These are phyloP conservation scores for Thymus mandschuricus DNA, from an alignment of 257 asterid species.

Conservation along the genomic window DNA sequence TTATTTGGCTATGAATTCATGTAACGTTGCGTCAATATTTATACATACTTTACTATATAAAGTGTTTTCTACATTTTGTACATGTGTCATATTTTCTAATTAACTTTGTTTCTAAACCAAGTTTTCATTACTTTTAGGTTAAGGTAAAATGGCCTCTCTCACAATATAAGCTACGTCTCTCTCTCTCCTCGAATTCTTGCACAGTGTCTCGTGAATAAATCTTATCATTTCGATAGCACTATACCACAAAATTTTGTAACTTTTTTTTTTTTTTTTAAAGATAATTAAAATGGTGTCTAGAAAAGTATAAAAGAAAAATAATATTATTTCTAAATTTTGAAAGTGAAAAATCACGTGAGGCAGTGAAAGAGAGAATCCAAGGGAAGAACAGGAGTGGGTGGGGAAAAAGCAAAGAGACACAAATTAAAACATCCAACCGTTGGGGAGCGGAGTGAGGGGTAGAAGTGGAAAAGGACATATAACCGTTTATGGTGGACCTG, in stretches of 20 bases:
- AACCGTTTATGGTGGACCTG: constrained; percentile 41
- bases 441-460: background rate
- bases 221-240: too few species aligned
- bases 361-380: constrained; percentile 15
- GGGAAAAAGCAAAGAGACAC: constrained; percentile 9
- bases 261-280: too few species aligned
- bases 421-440: constrained; percentile 3
- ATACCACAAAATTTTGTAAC: too few species aligned
- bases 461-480: constrained; percentile 26
- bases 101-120: constrained; percentile 21
- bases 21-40: too few species aligned
- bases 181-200: background rate
- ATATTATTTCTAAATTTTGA: background rate
- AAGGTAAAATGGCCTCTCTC: constrained; percentile 10
- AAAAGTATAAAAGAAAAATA: background rate
- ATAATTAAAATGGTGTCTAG: too few species aligned
- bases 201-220: too few species aligned
- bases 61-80: background rate
- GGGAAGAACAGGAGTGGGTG: background rate
- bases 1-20: too few species aligned
- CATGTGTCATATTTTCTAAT: background rate
- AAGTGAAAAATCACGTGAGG: constrained; percentile 22
- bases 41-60: too few species aligned
- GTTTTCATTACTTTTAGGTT: background rate
- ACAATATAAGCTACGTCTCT: background rate